These are phyloP conservation scores for Serendipita sp. DNA, from an alignment of 768 basidiomycete genomes.

Conservation along the genomic window DNA sequence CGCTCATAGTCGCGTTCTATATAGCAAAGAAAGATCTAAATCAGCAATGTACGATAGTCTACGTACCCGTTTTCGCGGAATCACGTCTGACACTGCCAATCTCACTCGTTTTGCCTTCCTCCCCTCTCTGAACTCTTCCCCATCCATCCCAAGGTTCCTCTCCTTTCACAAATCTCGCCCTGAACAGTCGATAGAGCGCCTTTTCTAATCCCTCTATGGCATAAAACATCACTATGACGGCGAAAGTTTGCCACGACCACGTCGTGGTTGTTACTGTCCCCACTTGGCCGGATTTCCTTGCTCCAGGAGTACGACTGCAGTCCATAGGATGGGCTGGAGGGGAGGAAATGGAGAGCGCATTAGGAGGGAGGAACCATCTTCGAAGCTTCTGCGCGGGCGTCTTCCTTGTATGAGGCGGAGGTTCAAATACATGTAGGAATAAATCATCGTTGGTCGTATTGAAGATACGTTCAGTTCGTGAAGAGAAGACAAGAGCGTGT, in stretches of 20 bases:
- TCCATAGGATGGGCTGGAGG: slow-evolving; percentile 9
- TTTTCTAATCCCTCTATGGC: slow-evolving; percentile 24
- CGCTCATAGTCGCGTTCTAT: no score
- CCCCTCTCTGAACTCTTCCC: slow-evolving; percentile 15
- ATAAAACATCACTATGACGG: slow-evolving; percentile 16
- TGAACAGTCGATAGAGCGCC: slow-evolving; percentile 21
- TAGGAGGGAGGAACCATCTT: not conserved
- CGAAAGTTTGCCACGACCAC: slow-evolving; percentile 9
- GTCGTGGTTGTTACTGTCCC: slow-evolving; percentile 11
- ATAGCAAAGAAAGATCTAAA: no score
- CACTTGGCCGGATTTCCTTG: slow-evolving; percentile 14
- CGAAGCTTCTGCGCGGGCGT: not conserved
- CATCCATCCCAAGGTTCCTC: slow-evolving; percentile 40
- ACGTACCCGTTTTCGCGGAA: no score
- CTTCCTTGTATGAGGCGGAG: not conserved
- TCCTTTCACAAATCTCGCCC: slow-evolving; percentile 34
- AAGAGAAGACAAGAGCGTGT: slow-evolving; percentile 27
- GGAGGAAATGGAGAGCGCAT: slow-evolving; percentile 7
- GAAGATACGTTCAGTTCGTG: slow-evolving; percentile 20
- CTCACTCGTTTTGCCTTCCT: not conserved
- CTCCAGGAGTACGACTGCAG: slow-evolving; percentile 12
- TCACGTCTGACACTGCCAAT: not conserved
- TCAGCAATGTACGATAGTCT: no score
- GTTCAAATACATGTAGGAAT: slow-evolving; percentile 23
- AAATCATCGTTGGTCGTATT: slow-evolving; percentile 20